Conservation (phyloP, 345 rosid species). For the Salix purpurea region DNA sequence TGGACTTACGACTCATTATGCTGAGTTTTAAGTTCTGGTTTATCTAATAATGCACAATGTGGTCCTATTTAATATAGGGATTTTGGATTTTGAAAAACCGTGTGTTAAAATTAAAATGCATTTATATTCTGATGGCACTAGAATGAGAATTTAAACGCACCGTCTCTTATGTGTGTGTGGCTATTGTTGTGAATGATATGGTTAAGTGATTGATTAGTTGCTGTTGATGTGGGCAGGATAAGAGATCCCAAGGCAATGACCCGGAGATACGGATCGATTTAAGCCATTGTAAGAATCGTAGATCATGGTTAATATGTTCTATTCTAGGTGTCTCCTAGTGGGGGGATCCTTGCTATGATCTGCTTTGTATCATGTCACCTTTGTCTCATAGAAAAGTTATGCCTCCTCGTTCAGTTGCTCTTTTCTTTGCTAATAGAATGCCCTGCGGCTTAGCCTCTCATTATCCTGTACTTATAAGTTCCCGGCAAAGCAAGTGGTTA, state of each 20-base stretch:
- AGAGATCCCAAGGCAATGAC: slow-evolving; percentile 24
- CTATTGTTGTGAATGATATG: neutral
- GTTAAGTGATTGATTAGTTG: neutral
- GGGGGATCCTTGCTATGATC: slow-evolving; percentile 38
- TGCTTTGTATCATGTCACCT: slow-evolving; percentile 49
- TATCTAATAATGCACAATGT: too few relatives aligned
- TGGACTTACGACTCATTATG: too few relatives aligned
- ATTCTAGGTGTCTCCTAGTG: slow-evolving; percentile 29
- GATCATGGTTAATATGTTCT: slow-evolving; percentile 34
- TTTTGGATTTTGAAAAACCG: too few relatives aligned
- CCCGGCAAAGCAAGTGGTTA: slow-evolving; percentile 33
- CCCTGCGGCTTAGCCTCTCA: slow-evolving; percentile 17
- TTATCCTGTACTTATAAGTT: slow-evolving; percentile 19
- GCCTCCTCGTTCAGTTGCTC: slow-evolving; percentile 23
- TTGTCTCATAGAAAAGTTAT: slow-evolving; percentile 48
- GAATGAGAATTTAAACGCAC: neutral
- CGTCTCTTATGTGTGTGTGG: neutral
- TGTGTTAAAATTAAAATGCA: too few relatives aligned
- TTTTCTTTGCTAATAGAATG: slow-evolving; percentile 31
- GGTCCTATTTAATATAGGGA: too few relatives aligned
- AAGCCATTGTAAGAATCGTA: slow-evolving; percentile 37
- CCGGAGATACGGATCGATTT: slow-evolving; percentile 21
- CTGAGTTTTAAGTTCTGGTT: too few relatives aligned
- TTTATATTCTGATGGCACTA: too few relatives aligned
- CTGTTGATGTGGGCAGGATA: slow-evolving; percentile 20